Percentiles rank a stretch among this genome's conserved stretches.
phyloP scores from a whole-genome alignment of 108 stramenopile genomes.

The Mediolabrus comicus region DNA sequence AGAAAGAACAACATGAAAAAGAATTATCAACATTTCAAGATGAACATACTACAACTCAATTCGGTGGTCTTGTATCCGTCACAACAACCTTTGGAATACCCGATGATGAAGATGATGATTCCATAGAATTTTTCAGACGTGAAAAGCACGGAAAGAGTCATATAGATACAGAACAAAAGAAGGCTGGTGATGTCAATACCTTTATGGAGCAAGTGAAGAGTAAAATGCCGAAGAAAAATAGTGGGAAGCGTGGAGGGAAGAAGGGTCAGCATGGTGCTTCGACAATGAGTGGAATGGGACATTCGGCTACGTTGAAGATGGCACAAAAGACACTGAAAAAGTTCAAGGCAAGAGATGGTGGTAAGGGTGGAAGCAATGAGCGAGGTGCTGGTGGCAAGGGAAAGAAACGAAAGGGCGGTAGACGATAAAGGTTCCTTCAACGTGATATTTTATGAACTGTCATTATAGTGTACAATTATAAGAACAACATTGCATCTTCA shows the following conservation, averaged over 20 bases:
- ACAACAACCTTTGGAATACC: constrained; percentile 68
- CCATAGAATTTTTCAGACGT: constrained; percentile 19
- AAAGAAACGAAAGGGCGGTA: constrained; percentile 27
- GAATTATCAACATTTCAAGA: constrained; percentile 62
- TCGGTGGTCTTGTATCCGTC: constrained; percentile 79
- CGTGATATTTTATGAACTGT: too few species aligned
- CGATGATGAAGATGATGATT: constrained; percentile 48
- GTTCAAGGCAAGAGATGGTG: constrained; percentile 32
- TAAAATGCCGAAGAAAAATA: constrained; percentile 60
- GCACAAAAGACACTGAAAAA: constrained; percentile 64
- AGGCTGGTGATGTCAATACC: constrained; percentile 71
- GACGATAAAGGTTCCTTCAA: background rate
- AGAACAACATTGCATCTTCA: constrained; percentile 53
- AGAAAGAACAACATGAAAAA: constrained; percentile 4
- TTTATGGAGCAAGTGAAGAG: constrained; percentile 69
- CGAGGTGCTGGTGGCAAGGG: constrained; percentile 7
- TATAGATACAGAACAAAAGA: constrained; percentile 60
- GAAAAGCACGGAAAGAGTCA: constrained; percentile 29
- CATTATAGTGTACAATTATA: constrained; percentile 9
- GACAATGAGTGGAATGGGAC: constrained; percentile 81
- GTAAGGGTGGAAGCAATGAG: constrained; percentile 11
- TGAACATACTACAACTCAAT: constrained; percentile 53
- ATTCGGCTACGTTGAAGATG: constrained; percentile 64
- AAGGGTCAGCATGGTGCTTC: constrained; percentile 85
- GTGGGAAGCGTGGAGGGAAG: constrained; percentile 30